These are phyloP conservation scores for Licmophora abbreviata DNA, from an alignment of 108 stramenopile species.

Conservation along the genomic window DNA sequence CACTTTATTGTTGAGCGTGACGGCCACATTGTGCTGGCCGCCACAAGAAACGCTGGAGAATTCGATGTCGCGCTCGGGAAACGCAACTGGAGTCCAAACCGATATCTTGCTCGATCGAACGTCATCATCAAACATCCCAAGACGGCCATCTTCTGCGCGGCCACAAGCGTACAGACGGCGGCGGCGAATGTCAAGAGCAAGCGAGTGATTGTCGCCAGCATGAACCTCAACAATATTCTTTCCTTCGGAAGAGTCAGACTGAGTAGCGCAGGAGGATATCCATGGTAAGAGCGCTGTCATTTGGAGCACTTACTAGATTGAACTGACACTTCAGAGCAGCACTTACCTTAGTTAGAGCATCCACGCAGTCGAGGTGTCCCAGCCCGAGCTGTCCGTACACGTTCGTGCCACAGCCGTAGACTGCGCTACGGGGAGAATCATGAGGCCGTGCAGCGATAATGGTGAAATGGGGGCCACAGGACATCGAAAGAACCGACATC, in stretches of 20 bases:
- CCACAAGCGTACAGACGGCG: slow-evolving; percentile 64
- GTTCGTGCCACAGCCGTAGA: slow-evolving; percentile 81
- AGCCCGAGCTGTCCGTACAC: slow-evolving; percentile 88
- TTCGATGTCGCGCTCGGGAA: slow-evolving; percentile 14
- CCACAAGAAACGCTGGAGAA: slow-evolving; percentile 20
- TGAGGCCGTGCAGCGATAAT: too few relatives aligned
- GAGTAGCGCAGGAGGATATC: too few relatives aligned
- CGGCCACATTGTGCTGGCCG: slow-evolving; percentile 41
- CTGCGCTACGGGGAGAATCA: slow-evolving; percentile 10
- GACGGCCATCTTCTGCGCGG: slow-evolving; percentile 76
- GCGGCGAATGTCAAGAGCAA: slow-evolving; percentile 54
- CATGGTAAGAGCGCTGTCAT: too few relatives aligned
- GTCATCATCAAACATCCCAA: slow-evolving; percentile 46
- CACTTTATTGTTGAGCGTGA: slow-evolving; percentile 55
- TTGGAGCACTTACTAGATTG: too few relatives aligned
- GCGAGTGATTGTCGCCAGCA: slow-evolving; percentile 67
- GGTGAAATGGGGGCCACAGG: too few relatives aligned
- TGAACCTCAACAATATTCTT: slow-evolving; percentile 46
- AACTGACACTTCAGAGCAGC: too few relatives aligned
- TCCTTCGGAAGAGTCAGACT: slow-evolving; percentile 61
- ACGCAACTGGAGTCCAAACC: slow-evolving; percentile 27
- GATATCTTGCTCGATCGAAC: slow-evolving; percentile 17
- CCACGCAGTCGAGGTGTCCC: slow-evolving; percentile 43
- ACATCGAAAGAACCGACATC: too few relatives aligned
- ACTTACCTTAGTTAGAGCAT: slow-evolving; percentile 21